phyloP scores from a whole-genome alignment of 306 rosid genomes.

The Morella rubra region DNA sequence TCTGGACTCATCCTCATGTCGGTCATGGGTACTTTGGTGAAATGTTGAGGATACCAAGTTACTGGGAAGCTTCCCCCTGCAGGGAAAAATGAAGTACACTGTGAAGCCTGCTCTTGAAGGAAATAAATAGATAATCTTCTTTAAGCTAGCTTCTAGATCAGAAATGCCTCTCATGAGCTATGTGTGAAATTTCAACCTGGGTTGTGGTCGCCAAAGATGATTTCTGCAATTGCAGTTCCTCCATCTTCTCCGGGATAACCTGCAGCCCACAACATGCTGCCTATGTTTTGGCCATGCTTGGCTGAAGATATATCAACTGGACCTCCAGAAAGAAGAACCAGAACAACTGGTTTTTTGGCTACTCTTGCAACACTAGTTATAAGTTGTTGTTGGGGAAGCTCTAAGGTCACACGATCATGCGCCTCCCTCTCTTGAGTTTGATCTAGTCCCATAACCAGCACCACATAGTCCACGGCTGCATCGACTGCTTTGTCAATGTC shows the following conservation, averaged over 20 bases:
- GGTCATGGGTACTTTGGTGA: conserved; percentile 75
- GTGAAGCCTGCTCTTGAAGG: background rate
- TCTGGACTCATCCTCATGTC: conserved; percentile 95
- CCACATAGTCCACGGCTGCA: conserved; percentile 71
- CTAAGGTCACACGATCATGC: conserved; percentile 60
- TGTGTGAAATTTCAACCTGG: conserved; percentile 51
- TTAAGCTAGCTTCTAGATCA: too few relatives aligned
- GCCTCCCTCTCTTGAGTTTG: conserved; percentile 73
- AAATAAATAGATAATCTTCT: background rate
- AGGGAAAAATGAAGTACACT: conserved; percentile 16
- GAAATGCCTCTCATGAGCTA: background rate
- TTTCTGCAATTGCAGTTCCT: conserved; percentile 72
- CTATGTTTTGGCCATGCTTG: conserved; percentile 54
- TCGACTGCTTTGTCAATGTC: conserved; percentile 55
- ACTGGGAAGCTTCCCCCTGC: conserved; percentile 91
- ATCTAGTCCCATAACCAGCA: conserved; percentile 85
- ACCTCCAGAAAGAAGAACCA: conserved; percentile 84
- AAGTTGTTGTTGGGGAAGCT: conserved; percentile 71
- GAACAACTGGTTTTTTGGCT: conserved; percentile 65
- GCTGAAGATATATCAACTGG: conserved; percentile 78
- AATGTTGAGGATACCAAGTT: conserved; percentile 80
- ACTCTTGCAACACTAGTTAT: conserved; percentile 59
- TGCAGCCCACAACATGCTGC: conserved; percentile 96
- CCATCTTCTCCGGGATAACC: conserved; percentile 93
- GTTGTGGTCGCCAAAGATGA: conserved; percentile 88